Percentiles rank a stretch among this genome's conserved stretches.
Evolutionary conservation across 108 stramenopile genomes (phyloP).

Genomic region (Pseudonitzschia delicatissima): DNA sequence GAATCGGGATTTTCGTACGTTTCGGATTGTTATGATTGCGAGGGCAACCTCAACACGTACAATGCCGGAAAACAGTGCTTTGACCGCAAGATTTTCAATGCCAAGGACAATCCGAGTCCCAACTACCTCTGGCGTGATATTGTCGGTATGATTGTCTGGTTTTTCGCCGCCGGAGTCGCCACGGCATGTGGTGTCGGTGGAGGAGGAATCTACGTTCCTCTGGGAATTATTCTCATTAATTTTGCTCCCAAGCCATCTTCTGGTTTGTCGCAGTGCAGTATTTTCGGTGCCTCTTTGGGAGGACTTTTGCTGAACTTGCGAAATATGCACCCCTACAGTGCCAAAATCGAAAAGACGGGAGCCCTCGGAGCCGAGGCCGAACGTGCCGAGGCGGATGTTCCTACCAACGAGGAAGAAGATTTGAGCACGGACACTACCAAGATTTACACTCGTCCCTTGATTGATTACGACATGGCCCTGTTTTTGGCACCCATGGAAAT

Average conservation of each 20-base stretch:
- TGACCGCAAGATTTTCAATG: constrained; percentile 52
- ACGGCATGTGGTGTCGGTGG: constrained; percentile 74
- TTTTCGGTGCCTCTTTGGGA: constrained; percentile 65
- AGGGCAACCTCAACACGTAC: constrained; percentile 40
- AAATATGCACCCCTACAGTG: constrained; percentile 42
- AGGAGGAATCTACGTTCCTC: constrained; percentile 71
- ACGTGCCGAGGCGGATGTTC: neutral
- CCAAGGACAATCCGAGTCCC: constrained; percentile 42
- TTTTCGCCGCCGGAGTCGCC: constrained; percentile 53
- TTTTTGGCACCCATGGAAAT: constrained; percentile 71
- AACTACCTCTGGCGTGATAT: constrained; percentile 60
- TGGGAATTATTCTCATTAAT: constrained; percentile 58
- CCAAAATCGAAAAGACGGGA: constrained; percentile 4
- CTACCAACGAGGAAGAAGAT: constrained; percentile 31
- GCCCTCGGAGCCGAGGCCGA: neutral
- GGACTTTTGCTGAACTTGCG: constrained; percentile 57
- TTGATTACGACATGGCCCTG: constrained; percentile 68
- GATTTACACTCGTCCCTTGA: constrained; percentile 63
- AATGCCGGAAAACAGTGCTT: constrained; percentile 39
- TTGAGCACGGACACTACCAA: constrained; percentile 30
- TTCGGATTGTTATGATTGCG: constrained; percentile 35
- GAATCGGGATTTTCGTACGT: constrained; percentile 24
- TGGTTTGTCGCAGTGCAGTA: constrained; percentile 61
- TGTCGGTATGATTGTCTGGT: constrained; percentile 62
- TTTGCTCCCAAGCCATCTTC: constrained; percentile 60